phyloP scores from a whole-genome alignment of 805 yeast species.

The Ogataea naganishii region DNA sequence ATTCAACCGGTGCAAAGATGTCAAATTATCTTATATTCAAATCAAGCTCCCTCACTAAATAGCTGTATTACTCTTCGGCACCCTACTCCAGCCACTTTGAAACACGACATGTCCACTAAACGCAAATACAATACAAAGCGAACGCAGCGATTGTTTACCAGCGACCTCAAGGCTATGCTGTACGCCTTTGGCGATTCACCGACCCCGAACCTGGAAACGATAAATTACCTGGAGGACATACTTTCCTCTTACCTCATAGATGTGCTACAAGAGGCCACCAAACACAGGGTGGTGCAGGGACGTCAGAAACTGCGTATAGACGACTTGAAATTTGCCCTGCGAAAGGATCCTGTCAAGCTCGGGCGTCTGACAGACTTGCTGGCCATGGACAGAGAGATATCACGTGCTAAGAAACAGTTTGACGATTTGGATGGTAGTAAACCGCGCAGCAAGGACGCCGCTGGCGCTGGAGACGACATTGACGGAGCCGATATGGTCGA shows the following conservation, averaged over 20 bases:
- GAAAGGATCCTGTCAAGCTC: slow-evolving; percentile 57
- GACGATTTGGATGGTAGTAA: slow-evolving; percentile 49
- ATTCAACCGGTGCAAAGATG: no score
- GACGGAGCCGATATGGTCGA: slow-evolving; percentile 6
- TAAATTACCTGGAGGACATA: slow-evolving; percentile 59
- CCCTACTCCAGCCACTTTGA: no score
- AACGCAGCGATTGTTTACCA: slow-evolving; percentile 23
- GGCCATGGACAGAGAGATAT: slow-evolving; percentile 48
- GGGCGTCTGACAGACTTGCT: slow-evolving; percentile 64
- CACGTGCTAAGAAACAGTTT: slow-evolving; percentile 59
- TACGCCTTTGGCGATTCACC: slow-evolving; percentile 69
- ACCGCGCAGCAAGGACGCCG: slow-evolving; percentile 15
- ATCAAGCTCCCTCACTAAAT: no score
- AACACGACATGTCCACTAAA: no score
- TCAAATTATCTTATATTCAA: no score
- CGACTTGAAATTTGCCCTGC: slow-evolving; percentile 61
- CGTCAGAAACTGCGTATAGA: slow-evolving; percentile 62
- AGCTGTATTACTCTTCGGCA: no score
- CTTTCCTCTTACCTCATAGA: slow-evolving; percentile 55
- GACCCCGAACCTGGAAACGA: slow-evolving; percentile 59
- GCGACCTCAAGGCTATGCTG: slow-evolving; percentile 45
- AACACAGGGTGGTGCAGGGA: slow-evolving; percentile 37
- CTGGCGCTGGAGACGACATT: slow-evolving; percentile 20
- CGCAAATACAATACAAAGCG: no score
- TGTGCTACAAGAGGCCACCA: slow-evolving; percentile 40